phyloP scores from a whole-genome alignment of 1,284 basidiomycete species.

The Xerocomus nothofagi region DNA sequence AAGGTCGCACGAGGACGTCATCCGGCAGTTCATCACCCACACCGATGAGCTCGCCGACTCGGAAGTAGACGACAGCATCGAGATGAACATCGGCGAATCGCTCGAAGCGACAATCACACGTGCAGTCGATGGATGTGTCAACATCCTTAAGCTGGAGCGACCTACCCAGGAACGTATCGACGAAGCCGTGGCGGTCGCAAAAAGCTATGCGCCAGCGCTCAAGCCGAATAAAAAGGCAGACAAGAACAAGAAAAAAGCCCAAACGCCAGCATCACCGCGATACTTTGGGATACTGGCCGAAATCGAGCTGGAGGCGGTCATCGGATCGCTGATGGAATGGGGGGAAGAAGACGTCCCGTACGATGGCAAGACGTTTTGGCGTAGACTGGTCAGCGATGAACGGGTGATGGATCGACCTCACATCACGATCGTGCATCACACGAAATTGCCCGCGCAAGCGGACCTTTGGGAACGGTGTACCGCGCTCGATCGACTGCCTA shows the following conservation, averaged over 20 bases:
- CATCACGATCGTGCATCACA: slow-evolving; percentile 83
- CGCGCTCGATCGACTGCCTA: slow-evolving; percentile 42
- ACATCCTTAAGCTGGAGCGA: slow-evolving; percentile 47
- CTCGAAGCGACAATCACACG: slow-evolving; percentile 57
- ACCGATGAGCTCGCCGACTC: slow-evolving; percentile 64
- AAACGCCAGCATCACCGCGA: slow-evolving; percentile 37
- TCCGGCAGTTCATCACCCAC: slow-evolving; percentile 76
- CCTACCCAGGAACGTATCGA: slow-evolving; percentile 60
- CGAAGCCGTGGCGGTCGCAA: slow-evolving; percentile 57
- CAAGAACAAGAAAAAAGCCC: slow-evolving; percentile 37
- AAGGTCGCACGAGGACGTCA: slow-evolving; percentile 74
- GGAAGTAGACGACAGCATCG: slow-evolving; percentile 67
- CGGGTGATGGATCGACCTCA: slow-evolving; percentile 73
- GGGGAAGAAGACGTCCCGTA: slow-evolving; percentile 30
- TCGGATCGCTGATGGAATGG: slow-evolving; percentile 41
- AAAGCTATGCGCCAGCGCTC: slow-evolving; percentile 49
- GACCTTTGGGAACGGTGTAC: slow-evolving; percentile 70
- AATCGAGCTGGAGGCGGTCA: slow-evolving; percentile 53
- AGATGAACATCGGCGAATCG: slow-evolving; percentile 59
- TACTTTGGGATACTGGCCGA: slow-evolving; percentile 83
- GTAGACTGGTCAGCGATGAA: slow-evolving; percentile 42
- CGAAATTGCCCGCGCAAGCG: slow-evolving; percentile 47
- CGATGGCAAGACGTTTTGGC: slow-evolving; percentile 49
- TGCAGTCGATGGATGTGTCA: slow-evolving; percentile 60
- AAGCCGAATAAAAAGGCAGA: slow-evolving; percentile 39